phyloP scores from a whole-genome alignment of 306 rosid genomes.

The Crataegus laevigata region DNA sequence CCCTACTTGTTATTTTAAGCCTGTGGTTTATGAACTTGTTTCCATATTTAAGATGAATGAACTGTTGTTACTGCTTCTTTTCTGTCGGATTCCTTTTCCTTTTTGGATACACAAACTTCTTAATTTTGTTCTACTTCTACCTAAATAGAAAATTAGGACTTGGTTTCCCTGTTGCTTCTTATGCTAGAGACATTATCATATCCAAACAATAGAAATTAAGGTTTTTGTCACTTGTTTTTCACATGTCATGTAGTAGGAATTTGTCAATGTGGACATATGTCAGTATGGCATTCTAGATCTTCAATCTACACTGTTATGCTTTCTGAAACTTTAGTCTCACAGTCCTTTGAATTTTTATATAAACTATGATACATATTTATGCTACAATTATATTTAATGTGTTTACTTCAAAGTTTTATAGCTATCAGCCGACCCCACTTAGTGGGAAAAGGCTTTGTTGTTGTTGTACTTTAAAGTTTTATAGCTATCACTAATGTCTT shows the following conservation, averaged over 20 bases:
- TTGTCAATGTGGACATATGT: not conserved
- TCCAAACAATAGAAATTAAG: not conserved
- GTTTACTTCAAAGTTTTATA: too few species aligned
- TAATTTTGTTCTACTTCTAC: not conserved
- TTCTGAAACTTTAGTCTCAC: not conserved
- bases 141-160: not conserved
- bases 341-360: not conserved
- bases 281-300: not conserved
- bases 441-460: too few species aligned
- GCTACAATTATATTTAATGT: not conserved
- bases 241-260: not conserved
- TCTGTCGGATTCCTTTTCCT: not conserved
- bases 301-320: not conserved
- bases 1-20: not conserved
- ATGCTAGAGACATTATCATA: not conserved
- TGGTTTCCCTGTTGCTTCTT: not conserved
- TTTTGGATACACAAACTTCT: not conserved
- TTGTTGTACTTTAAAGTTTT: not conserved
- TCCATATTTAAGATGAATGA: not conserved
- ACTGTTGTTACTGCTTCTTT: not conserved
- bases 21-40: not conserved
- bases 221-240: not conserved
- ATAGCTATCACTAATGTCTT: not conserved
- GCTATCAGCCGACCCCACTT: too few species aligned
- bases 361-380: not conserved